phyloP scores from a whole-genome alignment of 495 filamentous ascomycete genomes.

The Neurospora sp. region DNA sequence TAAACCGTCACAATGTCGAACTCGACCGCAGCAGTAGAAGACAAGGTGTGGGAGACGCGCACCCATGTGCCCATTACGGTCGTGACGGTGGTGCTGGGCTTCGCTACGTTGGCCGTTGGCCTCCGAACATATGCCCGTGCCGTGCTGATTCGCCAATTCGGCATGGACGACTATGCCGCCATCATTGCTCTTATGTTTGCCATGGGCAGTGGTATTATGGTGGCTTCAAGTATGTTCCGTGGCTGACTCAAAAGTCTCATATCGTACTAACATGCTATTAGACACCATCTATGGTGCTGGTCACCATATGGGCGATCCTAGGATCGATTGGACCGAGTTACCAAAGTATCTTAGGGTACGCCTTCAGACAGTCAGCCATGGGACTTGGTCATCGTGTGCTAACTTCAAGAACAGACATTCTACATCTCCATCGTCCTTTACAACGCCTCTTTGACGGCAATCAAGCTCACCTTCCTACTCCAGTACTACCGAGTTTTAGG shows the following conservation, averaged over 20 bases:
- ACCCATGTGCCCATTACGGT: constrained; percentile 14
- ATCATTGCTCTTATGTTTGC: constrained; percentile 17
- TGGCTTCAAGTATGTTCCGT: constrained; percentile 12
- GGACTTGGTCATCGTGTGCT: neutral
- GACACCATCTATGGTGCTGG: constrained; percentile 19
- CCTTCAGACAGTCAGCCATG: neutral
- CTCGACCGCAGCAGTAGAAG: neutral
- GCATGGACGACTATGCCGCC: constrained; percentile 30
- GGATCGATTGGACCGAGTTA: constrained; percentile 3
- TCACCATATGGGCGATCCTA: constrained; percentile 6
- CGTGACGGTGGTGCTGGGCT: constrained; percentile 8
- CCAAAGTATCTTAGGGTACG: constrained; percentile 17
- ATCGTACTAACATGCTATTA: neutral
- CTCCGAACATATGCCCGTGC: constrained; percentile 31
- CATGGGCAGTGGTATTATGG: constrained; percentile 15
- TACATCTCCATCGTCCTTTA: constrained; percentile 37
- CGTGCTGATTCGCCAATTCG: constrained; percentile 30
- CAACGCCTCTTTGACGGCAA: constrained; percentile 28
- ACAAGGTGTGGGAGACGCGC: constrained; percentile 13
- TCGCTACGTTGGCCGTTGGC: constrained; percentile 24
- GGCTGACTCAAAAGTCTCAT: neutral
- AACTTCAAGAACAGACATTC: constrained; percentile 20
- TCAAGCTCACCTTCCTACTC: constrained; percentile 33
- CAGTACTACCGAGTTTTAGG: constrained; percentile 34
- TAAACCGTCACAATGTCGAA: constrained; percentile 1